Conservation (phyloP, 2,329 filamentous ascomycete species). For the Phyllosticta capitalensis region DNA sequence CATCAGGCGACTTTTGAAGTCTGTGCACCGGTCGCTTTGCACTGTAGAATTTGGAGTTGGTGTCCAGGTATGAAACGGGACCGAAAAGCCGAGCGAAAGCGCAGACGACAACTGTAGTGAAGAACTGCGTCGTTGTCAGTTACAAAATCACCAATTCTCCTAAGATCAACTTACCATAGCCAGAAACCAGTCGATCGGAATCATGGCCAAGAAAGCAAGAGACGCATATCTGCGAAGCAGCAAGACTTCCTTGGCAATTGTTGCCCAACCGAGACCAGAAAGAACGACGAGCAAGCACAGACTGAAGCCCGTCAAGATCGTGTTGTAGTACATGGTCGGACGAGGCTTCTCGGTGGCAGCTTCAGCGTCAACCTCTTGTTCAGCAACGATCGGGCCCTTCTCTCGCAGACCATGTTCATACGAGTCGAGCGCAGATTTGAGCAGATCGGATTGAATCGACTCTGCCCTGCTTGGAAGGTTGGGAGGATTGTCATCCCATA, state of each 20-base stretch:
- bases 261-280: slow-evolving; percentile 59
- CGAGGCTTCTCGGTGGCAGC: slow-evolving; percentile 57
- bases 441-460: slow-evolving; percentile 64
- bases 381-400: slow-evolving; percentile 38
- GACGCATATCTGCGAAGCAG: slow-evolving; percentile 56
- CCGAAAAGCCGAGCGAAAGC: slow-evolving; percentile 68
- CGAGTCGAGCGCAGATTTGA: slow-evolving; percentile 65
- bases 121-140: slow-evolving; percentile 44
- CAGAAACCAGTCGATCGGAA: slow-evolving; percentile 69
- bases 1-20: slow-evolving; percentile 37
- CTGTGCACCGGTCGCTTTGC: slow-evolving; percentile 55
- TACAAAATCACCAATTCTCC: not conserved
- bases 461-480: slow-evolving; percentile 61
- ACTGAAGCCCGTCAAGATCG: slow-evolving; percentile 57
- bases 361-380: slow-evolving; percentile 60
- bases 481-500: slow-evolving; percentile 74
- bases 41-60: slow-evolving; percentile 77
- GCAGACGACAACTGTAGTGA: slow-evolving; percentile 67
- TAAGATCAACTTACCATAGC: slow-evolving; percentile 42
- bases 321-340: slow-evolving; percentile 60
- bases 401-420: slow-evolving; percentile 44
- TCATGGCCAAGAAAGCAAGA: slow-evolving; percentile 54
- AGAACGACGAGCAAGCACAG: slow-evolving; percentile 56
- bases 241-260: slow-evolving; percentile 58
- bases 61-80: slow-evolving; percentile 60